Evolutionary conservation across 495 filamentous ascomycete species (phyloP).

Genomic region (Aspergillus diversus): DNA sequence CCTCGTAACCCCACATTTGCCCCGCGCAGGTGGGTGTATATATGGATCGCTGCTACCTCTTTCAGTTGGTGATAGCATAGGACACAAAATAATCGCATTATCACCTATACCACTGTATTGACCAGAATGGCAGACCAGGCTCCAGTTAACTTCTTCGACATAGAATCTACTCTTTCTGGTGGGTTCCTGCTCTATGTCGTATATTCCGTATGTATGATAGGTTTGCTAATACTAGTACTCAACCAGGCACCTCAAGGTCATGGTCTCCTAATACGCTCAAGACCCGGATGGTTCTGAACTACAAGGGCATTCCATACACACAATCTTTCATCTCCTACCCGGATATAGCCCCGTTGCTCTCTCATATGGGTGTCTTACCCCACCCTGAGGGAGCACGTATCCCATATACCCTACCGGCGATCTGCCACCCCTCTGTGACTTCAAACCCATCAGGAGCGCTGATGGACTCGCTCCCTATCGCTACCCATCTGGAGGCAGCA

Average conservation of each 20-base stretch:
- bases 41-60: background rate
- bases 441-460: constrained; percentile 35
- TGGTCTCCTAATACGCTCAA: constrained; percentile 48
- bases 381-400: constrained; percentile 18
- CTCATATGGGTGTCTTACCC: constrained; percentile 30
- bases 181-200: background rate
- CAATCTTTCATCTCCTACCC: constrained; percentile 48
- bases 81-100: background rate
- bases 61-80: background rate
- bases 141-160: constrained; percentile 47
- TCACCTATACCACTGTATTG: background rate
- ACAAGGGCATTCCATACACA: constrained; percentile 46
- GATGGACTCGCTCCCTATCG: constrained; percentile 46
- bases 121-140: constrained; percentile 32
- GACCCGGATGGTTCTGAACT: constrained; percentile 44
- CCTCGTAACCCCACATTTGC: background rate
- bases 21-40: background rate
- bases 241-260: constrained; percentile 35
- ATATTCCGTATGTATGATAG: background rate
- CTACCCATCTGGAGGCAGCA: constrained; percentile 38
- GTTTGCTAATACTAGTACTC: constrained; percentile 20
- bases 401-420: constrained; percentile 45
- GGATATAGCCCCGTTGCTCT: constrained; percentile 41
- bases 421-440: constrained; percentile 32
- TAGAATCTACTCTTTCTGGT: constrained; percentile 40